Evolutionary conservation across 495 filamentous ascomycete genomes (phyloP).

Genomic region (Penicillium macrosclerotiorum): DNA sequence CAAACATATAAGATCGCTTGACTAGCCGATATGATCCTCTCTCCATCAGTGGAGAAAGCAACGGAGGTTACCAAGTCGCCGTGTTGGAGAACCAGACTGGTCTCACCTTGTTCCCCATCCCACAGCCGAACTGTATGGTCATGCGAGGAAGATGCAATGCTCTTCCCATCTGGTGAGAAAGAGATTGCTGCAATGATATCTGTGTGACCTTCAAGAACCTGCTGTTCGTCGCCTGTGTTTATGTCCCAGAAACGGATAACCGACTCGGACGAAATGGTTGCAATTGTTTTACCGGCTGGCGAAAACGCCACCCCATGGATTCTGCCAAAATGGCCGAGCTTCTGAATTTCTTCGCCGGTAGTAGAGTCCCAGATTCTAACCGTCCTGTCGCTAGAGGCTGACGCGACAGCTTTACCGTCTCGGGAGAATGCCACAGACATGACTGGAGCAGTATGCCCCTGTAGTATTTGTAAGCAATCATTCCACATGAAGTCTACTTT

Average conservation of each 20-base stretch:
- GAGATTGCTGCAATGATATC: not conserved
- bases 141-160: not conserved
- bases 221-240: not conserved
- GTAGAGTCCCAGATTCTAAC: not conserved
- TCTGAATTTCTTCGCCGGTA: not conserved
- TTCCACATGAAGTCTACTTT: not conserved
- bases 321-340: not conserved
- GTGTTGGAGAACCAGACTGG: not conserved
- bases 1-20: no score
- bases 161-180: slow-evolving; percentile 3
- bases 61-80: not conserved
- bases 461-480: not conserved
- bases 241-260: not conserved
- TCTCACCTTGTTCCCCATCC: no score
- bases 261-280: not conserved
- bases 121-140: not conserved
- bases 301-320: not conserved
- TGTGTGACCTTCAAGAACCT: not conserved
- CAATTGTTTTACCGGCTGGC: not conserved
- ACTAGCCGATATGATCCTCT: no score
- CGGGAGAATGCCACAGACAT: not conserved
- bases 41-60: not conserved
- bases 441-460: not conserved
- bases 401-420: not conserved
- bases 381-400: not conserved